These are phyloP conservation scores for Trichoderma lentiforme DNA, from an alignment of 2,329 filamentous ascomycete genomes.

Conservation along the genomic window DNA sequence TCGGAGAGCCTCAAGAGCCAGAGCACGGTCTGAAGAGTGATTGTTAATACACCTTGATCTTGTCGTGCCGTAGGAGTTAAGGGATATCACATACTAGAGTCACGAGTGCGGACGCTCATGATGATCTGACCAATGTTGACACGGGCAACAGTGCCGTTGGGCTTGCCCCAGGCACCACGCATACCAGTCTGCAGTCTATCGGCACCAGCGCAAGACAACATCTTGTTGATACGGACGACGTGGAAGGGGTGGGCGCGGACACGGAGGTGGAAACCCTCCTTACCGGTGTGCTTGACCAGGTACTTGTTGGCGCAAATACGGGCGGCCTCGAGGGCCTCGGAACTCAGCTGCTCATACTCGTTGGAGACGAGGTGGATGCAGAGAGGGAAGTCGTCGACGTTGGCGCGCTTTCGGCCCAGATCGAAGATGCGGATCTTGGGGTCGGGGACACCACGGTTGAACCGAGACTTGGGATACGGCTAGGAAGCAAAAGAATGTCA, in stretches of 20 bases:
- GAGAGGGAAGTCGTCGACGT: conserved; percentile 98
- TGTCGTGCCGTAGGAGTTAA: neutral
- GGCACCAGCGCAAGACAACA: conserved; percentile 99
- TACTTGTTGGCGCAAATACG: conserved; percentile 99
- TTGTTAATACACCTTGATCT: conserved; percentile 25
- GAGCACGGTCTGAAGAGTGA: conserved; percentile 65
- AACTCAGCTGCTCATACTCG: conserved; percentile 99
- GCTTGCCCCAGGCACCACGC: conserved; percentile 99
- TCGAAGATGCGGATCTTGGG: conserved; percentile 95
- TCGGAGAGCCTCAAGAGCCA: conserved; percentile 96
- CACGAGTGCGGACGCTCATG: conserved; percentile 94
- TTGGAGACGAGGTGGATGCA: conserved; percentile 99
- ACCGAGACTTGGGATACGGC: conserved; percentile 99
- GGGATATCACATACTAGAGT: conserved; percentile 62
- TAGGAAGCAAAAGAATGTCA: conserved; percentile 35
- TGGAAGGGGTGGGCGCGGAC: conserved; percentile 97
- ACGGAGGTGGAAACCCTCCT: conserved; percentile 72
- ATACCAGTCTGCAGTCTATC: conserved; percentile 99
- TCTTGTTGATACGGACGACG: conserved; percentile 99
- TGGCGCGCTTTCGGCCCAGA: conserved; percentile 96
- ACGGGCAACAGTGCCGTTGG: conserved; percentile 97
- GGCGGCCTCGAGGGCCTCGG: conserved; percentile 98
- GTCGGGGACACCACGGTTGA: conserved; percentile 98
- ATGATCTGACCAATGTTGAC: conserved; percentile 99
- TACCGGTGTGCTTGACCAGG: conserved; percentile 68